A percentile compares a stretch with the other conserved stretches of the same genome.
phyloP scores from a whole-genome alignment of 1,284 basidiomycete genomes.

The Cutaneotrichosporon sp. region DNA sequence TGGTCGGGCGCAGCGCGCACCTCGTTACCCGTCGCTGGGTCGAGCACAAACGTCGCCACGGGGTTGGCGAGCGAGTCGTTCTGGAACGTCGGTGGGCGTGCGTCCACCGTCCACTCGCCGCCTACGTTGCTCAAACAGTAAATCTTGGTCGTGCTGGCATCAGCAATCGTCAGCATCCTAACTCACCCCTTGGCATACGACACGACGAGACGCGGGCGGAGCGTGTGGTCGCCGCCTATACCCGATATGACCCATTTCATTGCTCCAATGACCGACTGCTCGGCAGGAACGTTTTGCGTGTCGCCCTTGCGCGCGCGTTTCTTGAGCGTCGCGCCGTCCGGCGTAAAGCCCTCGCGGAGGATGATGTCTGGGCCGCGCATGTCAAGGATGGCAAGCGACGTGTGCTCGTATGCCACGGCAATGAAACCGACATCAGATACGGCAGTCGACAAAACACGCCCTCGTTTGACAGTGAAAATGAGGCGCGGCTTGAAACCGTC shows the following conservation, averaged over 20 bases:
- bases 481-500: slow-evolving; percentile 60
- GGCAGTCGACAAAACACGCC: slow-evolving; percentile 55
- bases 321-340: slow-evolving; percentile 42
- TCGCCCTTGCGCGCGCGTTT: slow-evolving; percentile 45
- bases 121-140: slow-evolving; percentile 54
- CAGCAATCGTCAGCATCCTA: slow-evolving; percentile 9
- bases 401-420: slow-evolving; percentile 61
- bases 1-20: slow-evolving; percentile 36
- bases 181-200: slow-evolving; percentile 57
- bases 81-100: slow-evolving; percentile 46
- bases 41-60: slow-evolving; percentile 59
- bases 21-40: slow-evolving; percentile 55
- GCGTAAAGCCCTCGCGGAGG: slow-evolving; percentile 49
- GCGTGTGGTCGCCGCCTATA: slow-evolving; percentile 55
- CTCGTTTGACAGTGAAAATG: slow-evolving; percentile 55
- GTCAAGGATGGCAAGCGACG: slow-evolving; percentile 61
- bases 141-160: slow-evolving; percentile 51
- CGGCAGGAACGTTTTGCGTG: slow-evolving; percentile 40
- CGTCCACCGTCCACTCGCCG: slow-evolving; percentile 57
- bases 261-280: slow-evolving; percentile 50
- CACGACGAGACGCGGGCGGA: slow-evolving; percentile 60
- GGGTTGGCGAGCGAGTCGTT: slow-evolving; percentile 53
- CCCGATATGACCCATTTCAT: slow-evolving; percentile 64
- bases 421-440: slow-evolving; percentile 70
- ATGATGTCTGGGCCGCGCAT: slow-evolving; percentile 66